These are phyloP conservation scores for Bipolaris cookei DNA, from an alignment of 2,329 filamentous ascomycete species.

Conservation along the genomic window DNA sequence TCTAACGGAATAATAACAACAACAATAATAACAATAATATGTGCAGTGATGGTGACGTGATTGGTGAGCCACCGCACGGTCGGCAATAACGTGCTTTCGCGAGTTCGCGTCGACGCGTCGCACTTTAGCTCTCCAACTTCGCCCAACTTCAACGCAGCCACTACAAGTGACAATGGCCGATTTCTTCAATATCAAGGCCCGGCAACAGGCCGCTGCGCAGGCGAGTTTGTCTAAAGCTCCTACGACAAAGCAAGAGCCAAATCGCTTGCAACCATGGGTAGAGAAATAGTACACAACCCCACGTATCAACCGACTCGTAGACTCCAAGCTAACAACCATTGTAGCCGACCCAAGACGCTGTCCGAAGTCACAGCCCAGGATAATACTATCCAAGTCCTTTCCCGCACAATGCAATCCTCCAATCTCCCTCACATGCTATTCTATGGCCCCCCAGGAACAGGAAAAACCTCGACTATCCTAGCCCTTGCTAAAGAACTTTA, in stretches of 20 bases:
- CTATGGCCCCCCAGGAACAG: conserved; percentile 95
- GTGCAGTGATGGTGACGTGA: conserved; percentile 17
- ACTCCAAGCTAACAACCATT: conserved; percentile 18
- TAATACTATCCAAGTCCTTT: conserved; percentile 91
- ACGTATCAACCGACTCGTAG: neutral
- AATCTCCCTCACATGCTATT: conserved; percentile 99
- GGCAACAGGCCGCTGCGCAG: conserved; percentile 74
- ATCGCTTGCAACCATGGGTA: conserved; percentile 87
- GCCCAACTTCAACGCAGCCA: conserved; percentile 15
- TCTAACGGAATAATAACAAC: too few species aligned
- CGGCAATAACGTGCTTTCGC: conserved; percentile 40
- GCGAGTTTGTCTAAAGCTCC: conserved; percentile 72
- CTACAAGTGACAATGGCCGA: conserved; percentile 69
- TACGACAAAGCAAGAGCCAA: conserved; percentile 65
- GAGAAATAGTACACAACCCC: conserved; percentile 83
- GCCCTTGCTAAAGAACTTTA: conserved; percentile 97
- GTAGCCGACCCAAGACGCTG: conserved; percentile 88
- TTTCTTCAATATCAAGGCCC: conserved; percentile 95
- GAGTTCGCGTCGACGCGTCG: conserved; percentile 41
- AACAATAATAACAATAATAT: too few species aligned
- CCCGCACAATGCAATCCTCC: conserved; percentile 89
- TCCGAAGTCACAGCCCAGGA: conserved; percentile 97
- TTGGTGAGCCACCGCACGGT: conserved; percentile 19
- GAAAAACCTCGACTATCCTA: conserved; percentile 97
- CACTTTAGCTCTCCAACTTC: conserved; percentile 33